A percentile compares a stretch with the other conserved stretches of the same genome.
phyloP scores from a whole-genome alignment of 306 rosid species.

The Acacia melanoxylon region DNA sequence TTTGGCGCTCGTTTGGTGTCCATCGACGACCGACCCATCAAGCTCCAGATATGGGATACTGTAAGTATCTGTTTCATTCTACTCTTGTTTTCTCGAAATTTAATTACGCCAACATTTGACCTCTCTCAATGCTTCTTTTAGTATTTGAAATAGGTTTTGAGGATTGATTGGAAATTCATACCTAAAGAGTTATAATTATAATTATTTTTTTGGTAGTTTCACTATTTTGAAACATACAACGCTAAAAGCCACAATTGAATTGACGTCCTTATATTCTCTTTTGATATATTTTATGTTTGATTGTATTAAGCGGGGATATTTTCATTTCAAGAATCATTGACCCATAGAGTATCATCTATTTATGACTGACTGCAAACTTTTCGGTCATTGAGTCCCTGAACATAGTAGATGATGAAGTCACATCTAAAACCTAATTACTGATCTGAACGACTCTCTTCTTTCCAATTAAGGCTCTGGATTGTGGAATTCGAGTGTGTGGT shows the following conservation, averaged over 20 bases:
- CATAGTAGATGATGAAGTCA: slow-evolving; percentile 9
- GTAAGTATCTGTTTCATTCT: slow-evolving; percentile 38
- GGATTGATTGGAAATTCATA: not conserved
- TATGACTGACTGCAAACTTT: not conserved
- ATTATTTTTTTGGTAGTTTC: not conserved
- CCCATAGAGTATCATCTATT: slow-evolving; percentile 2
- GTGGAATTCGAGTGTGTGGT: slow-evolving; percentile 13
- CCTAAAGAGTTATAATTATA: not conserved
- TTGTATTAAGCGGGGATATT: not conserved
- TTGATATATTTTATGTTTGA: not conserved
- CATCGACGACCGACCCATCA: slow-evolving; percentile 74
- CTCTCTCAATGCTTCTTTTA: not conserved
- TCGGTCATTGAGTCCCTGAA: not conserved
- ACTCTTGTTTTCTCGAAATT: not conserved
- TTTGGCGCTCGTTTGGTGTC: slow-evolving; percentile 98
- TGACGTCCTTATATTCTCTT: not conserved
- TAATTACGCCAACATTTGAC: not conserved
- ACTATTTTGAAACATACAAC: not conserved
- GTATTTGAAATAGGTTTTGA: slow-evolving; percentile 1
- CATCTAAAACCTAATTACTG: not conserved
- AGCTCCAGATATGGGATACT: slow-evolving; percentile 99
- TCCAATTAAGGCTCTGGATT: not conserved
- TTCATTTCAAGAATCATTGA: no score
- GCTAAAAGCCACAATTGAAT: not conserved
- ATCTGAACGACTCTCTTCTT: not conserved